These are phyloP conservation scores for Theileria equi DNA, from an alignment of 169 alveolate species.

Conservation along the genomic window DNA sequence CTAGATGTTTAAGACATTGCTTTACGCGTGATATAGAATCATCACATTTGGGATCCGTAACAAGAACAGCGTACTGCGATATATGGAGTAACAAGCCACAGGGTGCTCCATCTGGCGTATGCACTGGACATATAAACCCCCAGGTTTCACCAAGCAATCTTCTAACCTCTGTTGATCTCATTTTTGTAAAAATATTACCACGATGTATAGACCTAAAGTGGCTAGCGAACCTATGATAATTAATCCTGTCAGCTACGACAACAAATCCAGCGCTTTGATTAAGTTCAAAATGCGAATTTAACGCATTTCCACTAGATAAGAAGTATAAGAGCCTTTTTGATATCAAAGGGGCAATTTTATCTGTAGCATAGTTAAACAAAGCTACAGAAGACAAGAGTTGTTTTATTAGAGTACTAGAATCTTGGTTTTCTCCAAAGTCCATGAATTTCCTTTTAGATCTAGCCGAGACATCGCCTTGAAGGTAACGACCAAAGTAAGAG, in stretches of 20 bases:
- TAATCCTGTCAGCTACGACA: conserved; percentile 97
- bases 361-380: conserved; percentile 57
- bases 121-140: conserved; percentile 99
- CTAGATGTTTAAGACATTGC: conserved; percentile 22
- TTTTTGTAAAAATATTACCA: conserved; percentile 96
- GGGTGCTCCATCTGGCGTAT: conserved; percentile 99
- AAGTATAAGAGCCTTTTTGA: conserved; percentile 76
- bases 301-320: conserved; percentile 95
- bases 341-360: conserved; percentile 55
- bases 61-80: conserved; percentile 76
- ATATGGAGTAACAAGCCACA: conserved; percentile 98
- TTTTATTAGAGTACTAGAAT: conserved; percentile 31
- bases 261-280: conserved; percentile 96
- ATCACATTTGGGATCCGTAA: conserved; percentile 41
- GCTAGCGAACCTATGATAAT: conserved; percentile 93
- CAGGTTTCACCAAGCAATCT: conserved; percentile 98
- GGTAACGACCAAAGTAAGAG: conserved; percentile 11
- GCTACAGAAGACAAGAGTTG: conserved; percentile 20
- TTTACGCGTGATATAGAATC: conserved; percentile 43
- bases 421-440: conserved; percentile 3
- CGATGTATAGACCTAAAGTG: conserved; percentile 99
- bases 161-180: conserved; percentile 94
- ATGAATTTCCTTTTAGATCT: conserved; percentile 7
- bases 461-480: conserved; percentile 21
- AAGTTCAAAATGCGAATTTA: conserved; percentile 72